These are phyloP conservation scores for Hypoxylon sp. DNA, from an alignment of 2,329 filamentous ascomycete genomes.

Conservation along the genomic window DNA sequence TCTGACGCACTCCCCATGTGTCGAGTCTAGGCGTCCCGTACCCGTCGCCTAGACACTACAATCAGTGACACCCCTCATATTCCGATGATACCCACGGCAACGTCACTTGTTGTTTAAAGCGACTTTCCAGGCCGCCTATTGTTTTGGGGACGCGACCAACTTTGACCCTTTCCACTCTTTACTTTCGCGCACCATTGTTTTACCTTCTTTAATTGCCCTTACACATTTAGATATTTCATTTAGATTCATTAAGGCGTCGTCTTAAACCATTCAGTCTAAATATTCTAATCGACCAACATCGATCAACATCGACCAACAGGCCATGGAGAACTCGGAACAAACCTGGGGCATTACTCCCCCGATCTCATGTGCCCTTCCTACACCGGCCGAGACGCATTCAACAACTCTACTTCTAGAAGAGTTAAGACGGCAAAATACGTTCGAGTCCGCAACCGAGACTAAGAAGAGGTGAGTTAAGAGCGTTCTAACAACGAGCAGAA, in stretches of 20 bases:
- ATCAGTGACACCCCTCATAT: conserved; percentile 14
- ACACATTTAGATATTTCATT: conserved; percentile 1
- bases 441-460: conserved; percentile 86
- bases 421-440: conserved; percentile 90
- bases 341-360: conserved; percentile 82
- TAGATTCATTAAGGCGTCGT: background rate
- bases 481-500: background rate
- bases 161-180: conserved; percentile 13
- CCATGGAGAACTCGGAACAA: conserved; percentile 52
- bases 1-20: conserved; percentile 3
- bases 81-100: conserved; percentile 24
- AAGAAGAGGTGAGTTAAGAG: conserved; percentile 76
- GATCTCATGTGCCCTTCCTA: conserved; percentile 83
- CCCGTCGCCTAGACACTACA: conserved; percentile 7
- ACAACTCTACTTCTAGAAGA: conserved; percentile 87
- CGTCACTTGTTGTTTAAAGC: conserved; percentile 27
- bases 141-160: conserved; percentile 11
- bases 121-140: conserved; percentile 24
- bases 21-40: conserved; percentile 17
- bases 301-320: conserved; percentile 12
- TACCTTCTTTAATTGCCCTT: conserved; percentile 17
- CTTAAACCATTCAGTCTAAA: background rate
- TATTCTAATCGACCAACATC: conserved; percentile 2
- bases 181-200: background rate
- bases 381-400: conserved; percentile 79